Conservation (phyloP, 306 rosid genomes). For the Citrullus mucosospermus region DNA sequence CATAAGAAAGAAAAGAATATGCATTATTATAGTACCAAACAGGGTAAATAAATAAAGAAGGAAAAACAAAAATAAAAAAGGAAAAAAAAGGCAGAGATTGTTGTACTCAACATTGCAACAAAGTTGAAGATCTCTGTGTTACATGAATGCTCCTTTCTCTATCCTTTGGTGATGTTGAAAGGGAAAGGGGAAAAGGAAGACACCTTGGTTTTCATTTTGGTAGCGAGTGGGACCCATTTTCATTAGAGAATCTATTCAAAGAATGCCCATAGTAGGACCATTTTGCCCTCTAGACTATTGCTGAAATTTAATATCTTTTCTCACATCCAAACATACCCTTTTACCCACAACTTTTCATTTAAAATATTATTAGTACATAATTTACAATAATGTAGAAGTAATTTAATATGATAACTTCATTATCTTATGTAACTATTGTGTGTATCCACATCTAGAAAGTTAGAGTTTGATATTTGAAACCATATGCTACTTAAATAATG, state of each 20-base stretch:
- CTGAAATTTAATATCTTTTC: background rate
- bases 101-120: background rate
- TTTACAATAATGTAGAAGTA: background rate
- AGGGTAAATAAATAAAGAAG: no score
- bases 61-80: background rate
- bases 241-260: background rate
- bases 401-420: background rate
- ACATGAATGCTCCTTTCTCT: background rate
- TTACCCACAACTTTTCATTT: background rate
- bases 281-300: background rate
- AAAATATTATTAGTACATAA: background rate
- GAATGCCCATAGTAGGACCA: background rate
- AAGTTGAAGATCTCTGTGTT: background rate
- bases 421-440: background rate
- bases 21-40: no score
- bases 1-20: no score
- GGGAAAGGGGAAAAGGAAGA: background rate
- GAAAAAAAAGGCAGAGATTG: background rate
- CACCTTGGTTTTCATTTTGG: background rate
- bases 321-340: constrained; percentile 5
- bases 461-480: background rate
- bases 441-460: background rate
- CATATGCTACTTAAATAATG: background rate
- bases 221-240: background rate
- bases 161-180: background rate